A percentile compares a stretch with the other conserved stretches of the same genome.
Evolutionary conservation across 1,284 basidiomycete species (phyloP).

Genomic region (Moesziomyces globuligerus): DNA sequence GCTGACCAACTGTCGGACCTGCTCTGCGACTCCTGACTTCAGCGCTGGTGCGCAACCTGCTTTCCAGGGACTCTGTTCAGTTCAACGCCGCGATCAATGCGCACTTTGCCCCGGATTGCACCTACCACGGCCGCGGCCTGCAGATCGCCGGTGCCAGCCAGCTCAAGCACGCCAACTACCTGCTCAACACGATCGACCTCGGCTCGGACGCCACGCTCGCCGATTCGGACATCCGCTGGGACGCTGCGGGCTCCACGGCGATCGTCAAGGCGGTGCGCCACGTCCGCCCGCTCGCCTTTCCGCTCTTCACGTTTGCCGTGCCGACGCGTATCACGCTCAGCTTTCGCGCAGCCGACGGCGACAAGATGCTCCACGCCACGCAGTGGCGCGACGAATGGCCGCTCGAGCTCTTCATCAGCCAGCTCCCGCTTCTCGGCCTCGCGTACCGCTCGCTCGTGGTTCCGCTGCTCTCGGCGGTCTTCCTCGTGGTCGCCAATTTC

Average conservation of each 20-base stretch:
- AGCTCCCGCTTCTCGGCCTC: constrained; percentile 20
- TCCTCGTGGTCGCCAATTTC: constrained; percentile 38
- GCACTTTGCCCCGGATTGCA: constrained; percentile 37
- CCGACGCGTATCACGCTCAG: constrained; percentile 32
- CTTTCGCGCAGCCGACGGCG: constrained; percentile 33
- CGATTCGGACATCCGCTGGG: constrained; percentile 44
- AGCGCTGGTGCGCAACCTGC: constrained; percentile 41
- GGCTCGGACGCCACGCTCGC: constrained; percentile 37
- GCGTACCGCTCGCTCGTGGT: constrained; percentile 32
- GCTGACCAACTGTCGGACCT: background rate
- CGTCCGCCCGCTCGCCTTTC: constrained; percentile 45
- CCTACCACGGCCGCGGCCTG: constrained; percentile 49
- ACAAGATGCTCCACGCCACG: constrained; percentile 46
- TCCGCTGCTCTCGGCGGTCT: constrained; percentile 29
- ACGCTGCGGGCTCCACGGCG: constrained; percentile 29
- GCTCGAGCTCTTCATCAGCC: constrained; percentile 19
- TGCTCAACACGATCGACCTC: constrained; percentile 44
- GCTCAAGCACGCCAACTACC: constrained; percentile 46
- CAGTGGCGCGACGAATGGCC: constrained; percentile 50
- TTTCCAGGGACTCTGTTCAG: constrained; percentile 41
- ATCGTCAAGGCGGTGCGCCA: constrained; percentile 37
- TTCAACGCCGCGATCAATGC: constrained; percentile 57
- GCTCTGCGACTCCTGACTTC: background rate
- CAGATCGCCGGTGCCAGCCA: constrained; percentile 47
- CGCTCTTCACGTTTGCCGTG: constrained; percentile 48